Base-by-base conservation (phyloP, 805 yeast species). In the Wickerhamiella bombiphila region DNA sequence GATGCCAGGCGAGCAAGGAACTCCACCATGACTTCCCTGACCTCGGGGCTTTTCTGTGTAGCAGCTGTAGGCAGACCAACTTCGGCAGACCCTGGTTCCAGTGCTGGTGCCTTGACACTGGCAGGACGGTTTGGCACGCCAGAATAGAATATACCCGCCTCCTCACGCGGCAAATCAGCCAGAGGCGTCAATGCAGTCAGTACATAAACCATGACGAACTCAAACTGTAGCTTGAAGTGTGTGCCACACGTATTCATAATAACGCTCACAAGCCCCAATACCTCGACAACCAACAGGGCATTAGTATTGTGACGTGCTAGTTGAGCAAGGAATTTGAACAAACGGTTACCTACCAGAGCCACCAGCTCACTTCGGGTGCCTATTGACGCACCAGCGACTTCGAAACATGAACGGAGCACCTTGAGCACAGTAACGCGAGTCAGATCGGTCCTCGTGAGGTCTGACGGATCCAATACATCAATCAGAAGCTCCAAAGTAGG, bases 241-340 rank as follows among this genome's bases (percentile, higher is more conserved):
- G 65, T 61, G 2, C 81, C 78, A 48, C 80, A 61, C 2, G 80
- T 73, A 15, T 79, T 67, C 5, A 79, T 66, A 44, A 88, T 63
- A 11, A 91, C 74, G 3, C 81, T 66, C 49, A 83, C 77, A 20
- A 85, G 63, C 46, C 79, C 80, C 44, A 91, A 64, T 0, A 95
- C 72, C 7, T 80, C 74, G 44, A 76, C 80, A 13, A 88, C 63
- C 8, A 91, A 61, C 2, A 77, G 66, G 2, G 81, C 70, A 14
- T 83, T 78, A 45, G 82, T 93, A 2, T 42, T 45, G 2, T 70
- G 41, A 43, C 93, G 80, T 22, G 85, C 72, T 20, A 85, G 69
- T 54, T 76, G 91, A 33, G 88, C 70, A 21, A 86, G 66, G 51
- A 82, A 80, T 53, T 85, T 88, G 55, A 83, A 81, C n/a, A 86